These are phyloP conservation scores for Cyclotella kingstonii DNA, from an alignment of 108 stramenopile genomes.

Conservation along the genomic window DNA sequence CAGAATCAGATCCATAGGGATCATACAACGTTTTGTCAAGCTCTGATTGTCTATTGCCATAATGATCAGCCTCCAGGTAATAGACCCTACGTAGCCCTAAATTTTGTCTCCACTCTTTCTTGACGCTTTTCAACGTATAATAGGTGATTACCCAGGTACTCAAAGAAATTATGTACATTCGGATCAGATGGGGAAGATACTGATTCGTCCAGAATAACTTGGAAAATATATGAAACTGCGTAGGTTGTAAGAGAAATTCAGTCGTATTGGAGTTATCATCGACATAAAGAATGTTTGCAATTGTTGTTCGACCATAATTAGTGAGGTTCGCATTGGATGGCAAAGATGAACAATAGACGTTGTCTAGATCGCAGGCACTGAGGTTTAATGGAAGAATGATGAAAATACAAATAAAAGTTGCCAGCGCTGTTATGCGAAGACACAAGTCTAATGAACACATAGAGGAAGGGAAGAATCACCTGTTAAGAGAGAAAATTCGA, in stretches of 20 bases:
- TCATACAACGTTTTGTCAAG: constrained; percentile 46
- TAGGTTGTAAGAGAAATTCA: not conserved
- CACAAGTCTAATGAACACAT: constrained; percentile 41
- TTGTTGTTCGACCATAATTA: constrained; percentile 72
- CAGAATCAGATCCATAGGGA: constrained; percentile 28
- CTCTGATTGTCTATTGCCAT: constrained; percentile 63
- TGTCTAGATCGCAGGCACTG: constrained; percentile 44
- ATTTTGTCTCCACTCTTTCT: constrained; percentile 70
- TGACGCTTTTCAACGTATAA: constrained; percentile 46
- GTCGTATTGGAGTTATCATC: not conserved
- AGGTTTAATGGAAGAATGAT: constrained; percentile 71
- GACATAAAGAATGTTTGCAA: constrained; percentile 59
- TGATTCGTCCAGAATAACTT: constrained; percentile 21
- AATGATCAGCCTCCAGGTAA: constrained; percentile 79
- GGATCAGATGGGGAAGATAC: constrained; percentile 14
- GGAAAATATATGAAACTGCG: constrained; percentile 35
- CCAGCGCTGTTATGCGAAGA: constrained; percentile 54
- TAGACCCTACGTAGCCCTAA: constrained; percentile 79
- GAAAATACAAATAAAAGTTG: constrained; percentile 52
- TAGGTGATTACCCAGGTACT: constrained; percentile 61
- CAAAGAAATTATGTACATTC: constrained; percentile 59
- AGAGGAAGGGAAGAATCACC: not conserved
- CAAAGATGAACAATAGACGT: not conserved
- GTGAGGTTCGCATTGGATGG: constrained; percentile 46
- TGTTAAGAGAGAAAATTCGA: not conserved